These are phyloP conservation scores for Teratosphaeria gauchensis DNA, from an alignment of 2,329 filamentous ascomycete genomes.

Conservation along the genomic window DNA sequence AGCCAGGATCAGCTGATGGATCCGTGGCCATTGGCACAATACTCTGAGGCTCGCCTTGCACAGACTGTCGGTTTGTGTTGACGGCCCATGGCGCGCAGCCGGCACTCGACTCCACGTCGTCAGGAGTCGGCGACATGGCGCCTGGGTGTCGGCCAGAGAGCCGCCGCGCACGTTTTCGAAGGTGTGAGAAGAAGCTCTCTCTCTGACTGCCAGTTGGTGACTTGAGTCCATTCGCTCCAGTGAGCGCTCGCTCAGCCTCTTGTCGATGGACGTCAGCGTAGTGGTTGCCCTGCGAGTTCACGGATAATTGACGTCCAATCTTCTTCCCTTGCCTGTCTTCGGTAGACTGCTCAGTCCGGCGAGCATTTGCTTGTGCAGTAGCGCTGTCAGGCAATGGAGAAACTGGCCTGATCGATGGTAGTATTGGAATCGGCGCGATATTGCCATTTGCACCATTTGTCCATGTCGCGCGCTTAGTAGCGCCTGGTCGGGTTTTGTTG, in stretches of 20 bases:
- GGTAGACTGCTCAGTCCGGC: slow-evolving; percentile 32
- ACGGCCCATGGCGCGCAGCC: slow-evolving; percentile 77
- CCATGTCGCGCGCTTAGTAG: slow-evolving; percentile 85
- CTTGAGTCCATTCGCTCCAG: slow-evolving; percentile 64
- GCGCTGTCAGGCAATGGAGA: slow-evolving; percentile 94
- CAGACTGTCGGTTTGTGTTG: slow-evolving; percentile 63
- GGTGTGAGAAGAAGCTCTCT: slow-evolving; percentile 96
- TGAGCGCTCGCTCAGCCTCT: slow-evolving; percentile 83
- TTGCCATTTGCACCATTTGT: slow-evolving; percentile 64
- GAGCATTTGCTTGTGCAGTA: slow-evolving; percentile 73
- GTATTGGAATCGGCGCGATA: slow-evolving; percentile 84
- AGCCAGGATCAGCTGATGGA: slow-evolving; percentile 39
- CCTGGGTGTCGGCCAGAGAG: slow-evolving; percentile 80
- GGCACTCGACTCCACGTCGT: slow-evolving; percentile 74
- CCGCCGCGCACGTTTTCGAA: slow-evolving; percentile 83
- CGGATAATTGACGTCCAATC: slow-evolving; percentile 85
- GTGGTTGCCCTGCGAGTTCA: slow-evolving; percentile 85
- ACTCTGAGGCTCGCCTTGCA: slow-evolving; percentile 46
- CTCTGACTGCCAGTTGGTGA: slow-evolving; percentile 74
- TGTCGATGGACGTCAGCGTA: slow-evolving; percentile 83
- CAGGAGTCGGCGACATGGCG: slow-evolving; percentile 65
- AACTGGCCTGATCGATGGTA: slow-evolving; percentile 88
- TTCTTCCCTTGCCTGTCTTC: slow-evolving; percentile 73
- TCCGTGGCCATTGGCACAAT: slow-evolving; percentile 40
- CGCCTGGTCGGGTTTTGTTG: slow-evolving; percentile 47